A percentile compares a stretch with the other conserved stretches of the same genome.
Evolutionary conservation across 371 early-diverging fungal genomes (phyloP).

Genomic region (Lichtheimia hyalospora): DNA sequence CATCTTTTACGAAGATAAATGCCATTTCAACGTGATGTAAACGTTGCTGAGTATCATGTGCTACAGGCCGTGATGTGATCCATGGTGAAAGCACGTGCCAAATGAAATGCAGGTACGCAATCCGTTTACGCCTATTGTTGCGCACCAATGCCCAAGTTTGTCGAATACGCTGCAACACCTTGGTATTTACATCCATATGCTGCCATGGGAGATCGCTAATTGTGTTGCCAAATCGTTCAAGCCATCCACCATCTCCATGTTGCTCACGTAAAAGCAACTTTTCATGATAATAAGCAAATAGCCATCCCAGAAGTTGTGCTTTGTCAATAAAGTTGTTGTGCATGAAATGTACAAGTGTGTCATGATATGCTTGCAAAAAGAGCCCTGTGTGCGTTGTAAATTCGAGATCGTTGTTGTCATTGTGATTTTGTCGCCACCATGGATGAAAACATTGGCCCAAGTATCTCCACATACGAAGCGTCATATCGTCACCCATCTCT

Average conservation of each 20-base stretch:
- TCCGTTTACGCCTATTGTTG: slow-evolving; percentile 1
- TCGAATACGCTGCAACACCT: slow-evolving; percentile 2
- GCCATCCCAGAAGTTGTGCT: neutral
- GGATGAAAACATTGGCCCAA: slow-evolving; percentile 3
- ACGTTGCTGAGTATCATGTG: neutral
- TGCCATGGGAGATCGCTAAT: slow-evolving; percentile 2
- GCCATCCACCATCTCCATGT: neutral
- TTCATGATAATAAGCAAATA: slow-evolving; percentile 12
- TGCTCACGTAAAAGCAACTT: neutral
- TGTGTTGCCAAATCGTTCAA: slow-evolving; percentile 2
- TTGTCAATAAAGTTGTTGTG: too few relatives aligned
- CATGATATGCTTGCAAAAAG: too few relatives aligned
- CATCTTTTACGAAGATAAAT: slow-evolving; percentile 9
- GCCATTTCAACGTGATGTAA: slow-evolving; percentile 3
- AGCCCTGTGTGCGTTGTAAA: too few relatives aligned
- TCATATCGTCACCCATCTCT: neutral
- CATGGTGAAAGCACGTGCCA: slow-evolving; percentile 1
- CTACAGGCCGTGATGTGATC: neutral
- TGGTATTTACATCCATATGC: slow-evolving; percentile 2
- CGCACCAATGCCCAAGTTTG: slow-evolving; percentile 5
- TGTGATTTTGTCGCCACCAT: slow-evolving; percentile 4
- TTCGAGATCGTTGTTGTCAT: neutral
- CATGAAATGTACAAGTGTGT: too few relatives aligned
- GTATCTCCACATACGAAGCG: slow-evolving; percentile 5
- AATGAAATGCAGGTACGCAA: slow-evolving; percentile 8